A percentile compares a stretch with the other conserved stretches of the same genome.
Conservation (phyloP, 2,329 filamentous ascomycete genomes). For the Tolypocladium tropicale region DNA sequence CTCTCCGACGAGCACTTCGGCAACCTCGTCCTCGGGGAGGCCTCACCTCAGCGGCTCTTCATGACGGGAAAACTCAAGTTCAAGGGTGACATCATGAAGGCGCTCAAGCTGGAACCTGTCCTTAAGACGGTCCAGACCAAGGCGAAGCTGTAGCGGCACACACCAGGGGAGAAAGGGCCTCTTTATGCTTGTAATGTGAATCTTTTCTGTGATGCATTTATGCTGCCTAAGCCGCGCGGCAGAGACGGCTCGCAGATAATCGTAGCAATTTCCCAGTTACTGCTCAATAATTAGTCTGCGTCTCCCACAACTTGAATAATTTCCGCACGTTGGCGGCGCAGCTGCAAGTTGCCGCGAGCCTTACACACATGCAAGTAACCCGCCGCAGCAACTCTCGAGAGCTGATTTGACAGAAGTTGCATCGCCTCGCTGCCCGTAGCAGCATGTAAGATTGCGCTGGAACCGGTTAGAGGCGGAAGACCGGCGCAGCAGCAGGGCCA, state of each 20-base stretch:
- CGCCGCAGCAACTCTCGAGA: background rate
- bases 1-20: slow-evolving; percentile 82
- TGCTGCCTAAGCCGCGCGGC: too few species aligned
- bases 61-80: slow-evolving; percentile 98
- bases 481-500: background rate
- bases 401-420: background rate
- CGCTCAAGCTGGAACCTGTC: slow-evolving; percentile 90
- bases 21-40: slow-evolving; percentile 73
- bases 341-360: background rate
- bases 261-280: slow-evolving; percentile 15
- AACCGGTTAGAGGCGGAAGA: background rate
- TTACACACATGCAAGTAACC: too few species aligned
- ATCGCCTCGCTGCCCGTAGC: background rate
- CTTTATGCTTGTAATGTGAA: too few species aligned
- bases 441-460: background rate
- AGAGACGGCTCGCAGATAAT: slow-evolving; percentile 1
- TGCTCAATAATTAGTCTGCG: slow-evolving; percentile 20
- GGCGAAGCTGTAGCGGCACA: slow-evolving; percentile 60
- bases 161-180: background rate
- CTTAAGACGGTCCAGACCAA: slow-evolving; percentile 78
- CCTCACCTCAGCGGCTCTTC: slow-evolving; percentile 89
- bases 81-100: slow-evolving; percentile 97
- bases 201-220: too few species aligned
- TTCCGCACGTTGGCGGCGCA: slow-evolving; percentile 10
- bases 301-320: slow-evolving; percentile 32